A percentile compares a stretch with the other conserved stretches of the same genome.
phyloP scores from a whole-genome alignment of 1,284 basidiomycete species.

The Trametes pubescens region DNA sequence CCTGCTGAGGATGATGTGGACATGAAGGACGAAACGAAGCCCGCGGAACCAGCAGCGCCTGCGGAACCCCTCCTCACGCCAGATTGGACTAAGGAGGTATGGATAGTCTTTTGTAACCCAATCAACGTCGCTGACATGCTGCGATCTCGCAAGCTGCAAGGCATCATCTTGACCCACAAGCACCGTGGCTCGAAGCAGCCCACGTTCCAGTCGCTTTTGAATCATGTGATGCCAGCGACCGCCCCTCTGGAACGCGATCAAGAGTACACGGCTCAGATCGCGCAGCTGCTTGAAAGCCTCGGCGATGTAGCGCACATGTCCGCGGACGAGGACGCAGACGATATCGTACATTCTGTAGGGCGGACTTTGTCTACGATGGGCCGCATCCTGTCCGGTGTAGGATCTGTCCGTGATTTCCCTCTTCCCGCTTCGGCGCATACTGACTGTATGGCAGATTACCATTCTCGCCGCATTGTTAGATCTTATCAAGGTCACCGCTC shows the following conservation, averaged over 20 bases:
- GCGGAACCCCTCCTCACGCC: slow-evolving; percentile 34
- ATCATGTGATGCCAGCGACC: slow-evolving; percentile 42
- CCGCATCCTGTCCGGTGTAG: slow-evolving; percentile 43
- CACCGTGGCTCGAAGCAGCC: slow-evolving; percentile 42
- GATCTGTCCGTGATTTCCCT: slow-evolving; percentile 49
- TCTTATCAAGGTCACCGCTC: slow-evolving; percentile 55
- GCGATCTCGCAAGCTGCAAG: slow-evolving; percentile 54
- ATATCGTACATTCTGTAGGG: slow-evolving; percentile 24
- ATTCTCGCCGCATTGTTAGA: slow-evolving; percentile 61
- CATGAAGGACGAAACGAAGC: slow-evolving; percentile 41
- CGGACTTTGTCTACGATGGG: slow-evolving; percentile 31
- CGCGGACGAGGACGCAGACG: slow-evolving; percentile 21
- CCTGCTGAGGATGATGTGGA: slow-evolving; percentile 30
- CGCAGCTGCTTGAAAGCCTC: slow-evolving; percentile 57
- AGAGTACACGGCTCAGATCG: slow-evolving; percentile 51
- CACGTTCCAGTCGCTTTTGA: slow-evolving; percentile 67
- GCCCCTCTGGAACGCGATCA: slow-evolving; percentile 40
- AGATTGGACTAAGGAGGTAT: slow-evolving; percentile 63
- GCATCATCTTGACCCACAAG: slow-evolving; percentile 65
- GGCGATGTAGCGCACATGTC: slow-evolving; percentile 41
- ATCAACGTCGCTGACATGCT: neutral
- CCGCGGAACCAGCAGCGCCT: slow-evolving; percentile 32
- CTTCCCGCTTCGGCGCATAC: slow-evolving; percentile 1
- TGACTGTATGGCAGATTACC: slow-evolving; percentile 45
- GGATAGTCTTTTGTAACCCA: neutral